Base-by-base conservation (phyloP, 352 stramenopile species). In the Phytophthora foliorum region DNA sequence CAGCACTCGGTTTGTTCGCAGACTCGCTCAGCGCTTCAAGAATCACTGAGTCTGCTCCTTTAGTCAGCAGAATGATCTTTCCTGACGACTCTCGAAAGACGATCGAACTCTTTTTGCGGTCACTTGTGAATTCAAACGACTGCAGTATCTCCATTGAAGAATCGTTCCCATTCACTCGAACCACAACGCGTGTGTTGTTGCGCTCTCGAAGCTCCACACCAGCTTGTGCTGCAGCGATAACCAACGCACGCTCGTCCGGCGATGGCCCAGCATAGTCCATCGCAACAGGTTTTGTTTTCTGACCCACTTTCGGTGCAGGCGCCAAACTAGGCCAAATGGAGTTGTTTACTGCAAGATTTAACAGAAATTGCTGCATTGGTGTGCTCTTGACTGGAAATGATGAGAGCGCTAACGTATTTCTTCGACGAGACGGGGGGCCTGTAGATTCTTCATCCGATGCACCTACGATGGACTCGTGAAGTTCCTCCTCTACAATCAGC, bases 31-130 rank as follows among this genome's bases (percentile, higher is more conserved):
- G 57, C 19, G 85, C 57, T 4, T 77, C 65, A 11, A 97, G 67
- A 5, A 98, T 85, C 19, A 96, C 82, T 1, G 86, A 94, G 63
- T 98, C 94, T 1, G 94, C 94, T n/a, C 94, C 93, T 80, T 98
- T 96, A 44, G 67, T 82, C 42, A 90, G 80, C 32, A 93, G 34
- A 14, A 88, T 57, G 13, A 86, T 68, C 16, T 60, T 69, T 7
- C 72, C 72, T 3, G 67, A 68, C 1, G 66, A 38, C 13, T 84
- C 68, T 10, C 78, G 76, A 44, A 73, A 84, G 4, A 89, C 19
- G 1, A 89, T 79, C 2, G 83, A 92, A 56, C 82, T 93, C 57
- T 89, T 89, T 57, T 90, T 92, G 9, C 86, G 72, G 16, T 90
- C 77, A 16, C 79, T 89, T 10, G 81, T 83, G 55, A 91, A 91